Conservation (phyloP, 495 filamentous ascomycete genomes). For the Aspergillus bridgeri region DNA sequence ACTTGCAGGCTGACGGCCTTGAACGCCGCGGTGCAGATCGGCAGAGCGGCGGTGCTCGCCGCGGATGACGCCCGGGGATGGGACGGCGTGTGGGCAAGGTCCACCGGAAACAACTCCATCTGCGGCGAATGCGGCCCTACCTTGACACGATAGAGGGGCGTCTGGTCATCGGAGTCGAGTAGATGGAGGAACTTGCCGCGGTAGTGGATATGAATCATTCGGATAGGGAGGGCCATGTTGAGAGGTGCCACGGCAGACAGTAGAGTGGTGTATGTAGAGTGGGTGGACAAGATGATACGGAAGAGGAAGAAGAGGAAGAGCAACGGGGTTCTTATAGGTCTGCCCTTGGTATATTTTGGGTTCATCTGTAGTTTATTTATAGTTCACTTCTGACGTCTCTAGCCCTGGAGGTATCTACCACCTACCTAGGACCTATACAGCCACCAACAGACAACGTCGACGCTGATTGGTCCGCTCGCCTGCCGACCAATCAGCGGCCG, state of each 20-base stretch:
- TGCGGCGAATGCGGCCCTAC: constrained; percentile 6
- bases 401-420: too few species aligned
- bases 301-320: too few species aligned
- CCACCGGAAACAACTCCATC: constrained; percentile 3
- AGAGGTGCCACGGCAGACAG: neutral
- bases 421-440: too few species aligned
- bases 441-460: too few species aligned
- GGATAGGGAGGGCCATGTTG: neutral
- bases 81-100: neutral
- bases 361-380: too few species aligned
- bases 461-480: neutral
- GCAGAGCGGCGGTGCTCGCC: too few species aligned
- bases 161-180: constrained; percentile 2
- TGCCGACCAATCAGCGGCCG: neutral
- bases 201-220: constrained; percentile 11
- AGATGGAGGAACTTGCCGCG: constrained; percentile 7
- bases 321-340: too few species aligned
- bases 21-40: constrained; percentile 6
- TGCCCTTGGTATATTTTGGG: too few species aligned
- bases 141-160: constrained; percentile 8
- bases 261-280: too few species aligned
- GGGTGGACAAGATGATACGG: too few species aligned
- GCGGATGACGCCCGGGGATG: neutral
- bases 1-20: constrained; percentile 6
- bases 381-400: too few species aligned